Conservation (phyloP, 352 stramenopile species). For the Aphanomyces stellatus region DNA sequence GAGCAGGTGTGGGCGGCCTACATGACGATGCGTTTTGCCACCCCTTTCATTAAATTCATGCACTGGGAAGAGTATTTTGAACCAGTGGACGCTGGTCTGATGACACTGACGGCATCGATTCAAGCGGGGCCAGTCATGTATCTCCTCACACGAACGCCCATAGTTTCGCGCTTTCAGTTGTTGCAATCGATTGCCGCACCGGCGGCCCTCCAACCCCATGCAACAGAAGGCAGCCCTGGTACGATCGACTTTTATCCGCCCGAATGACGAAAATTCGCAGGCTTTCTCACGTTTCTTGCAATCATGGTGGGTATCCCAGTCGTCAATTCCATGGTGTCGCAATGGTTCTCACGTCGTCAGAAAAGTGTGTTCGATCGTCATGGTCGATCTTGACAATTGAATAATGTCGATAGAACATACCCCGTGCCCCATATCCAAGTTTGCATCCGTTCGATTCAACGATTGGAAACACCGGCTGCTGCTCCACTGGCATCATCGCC, state of each 20-base stretch:
- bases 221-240: neutral
- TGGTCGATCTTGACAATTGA: too few species aligned
- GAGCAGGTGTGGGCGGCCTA: neutral
- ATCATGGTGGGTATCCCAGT: neutral
- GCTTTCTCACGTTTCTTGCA: too few species aligned
- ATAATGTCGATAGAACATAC: too few species aligned
- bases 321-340: neutral
- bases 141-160: neutral
- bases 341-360: neutral
- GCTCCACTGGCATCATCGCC: neutral
- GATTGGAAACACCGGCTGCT: neutral
- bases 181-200: too few species aligned
- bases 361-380: too few species aligned
- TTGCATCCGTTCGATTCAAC: neutral
- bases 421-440: neutral
- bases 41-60: neutral
- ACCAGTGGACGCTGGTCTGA: neutral
- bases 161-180: neutral
- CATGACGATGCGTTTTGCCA: neutral
- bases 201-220: neutral
- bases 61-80: neutral
- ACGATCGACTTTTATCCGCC: neutral
- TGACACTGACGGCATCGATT: neutral
- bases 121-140: neutral
- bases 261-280: too few species aligned